Conservation (phyloP, 1,284 basidiomycete species). For the Melanopsichium pennsylvanicum region DNA sequence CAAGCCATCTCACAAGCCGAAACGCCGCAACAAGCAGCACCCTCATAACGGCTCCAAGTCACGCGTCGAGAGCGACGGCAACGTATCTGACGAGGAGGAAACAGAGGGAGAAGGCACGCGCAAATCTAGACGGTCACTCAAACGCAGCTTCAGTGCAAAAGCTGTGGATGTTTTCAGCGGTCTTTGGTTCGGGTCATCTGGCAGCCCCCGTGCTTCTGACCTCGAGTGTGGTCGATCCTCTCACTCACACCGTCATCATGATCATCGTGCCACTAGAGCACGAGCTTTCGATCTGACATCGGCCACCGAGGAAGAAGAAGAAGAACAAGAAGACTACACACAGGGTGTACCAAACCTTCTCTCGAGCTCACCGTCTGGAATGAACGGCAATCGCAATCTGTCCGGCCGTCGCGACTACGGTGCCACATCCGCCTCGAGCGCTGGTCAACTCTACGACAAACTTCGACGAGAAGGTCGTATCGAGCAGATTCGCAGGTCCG, state of each 20-base stretch:
- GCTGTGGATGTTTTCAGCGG: conserved; percentile 48
- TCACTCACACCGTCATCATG: not conserved
- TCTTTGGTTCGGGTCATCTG: conserved; percentile 45
- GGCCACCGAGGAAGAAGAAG: conserved; percentile 36
- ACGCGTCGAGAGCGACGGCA: conserved; percentile 42
- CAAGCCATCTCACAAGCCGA: conserved; percentile 19
- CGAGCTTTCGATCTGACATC: conserved; percentile 28
- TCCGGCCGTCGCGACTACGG: conserved; percentile 26
- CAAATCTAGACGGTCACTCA: conserved; percentile 17
- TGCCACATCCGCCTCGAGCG: conserved; percentile 24
- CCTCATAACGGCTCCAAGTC: conserved; percentile 7
- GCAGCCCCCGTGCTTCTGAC: conserved; percentile 25
- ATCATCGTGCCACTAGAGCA: conserved; percentile 1
- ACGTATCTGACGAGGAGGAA: conserved; percentile 51
- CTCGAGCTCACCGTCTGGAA: conserved; percentile 9
- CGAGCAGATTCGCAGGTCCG: conserved; percentile 41
- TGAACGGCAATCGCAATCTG: not conserved
- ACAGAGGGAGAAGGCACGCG: conserved; percentile 41
- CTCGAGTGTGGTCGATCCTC: conserved; percentile 22
- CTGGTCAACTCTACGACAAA: conserved; percentile 42
- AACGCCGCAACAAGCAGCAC: conserved; percentile 17
- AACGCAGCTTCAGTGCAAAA: conserved; percentile 50
- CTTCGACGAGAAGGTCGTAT: conserved; percentile 39
- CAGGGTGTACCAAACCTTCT: not conserved
- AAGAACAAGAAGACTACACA: conserved; percentile 10